These are phyloP conservation scores for Vicia sativa DNA, from an alignment of 306 rosid genomes.

Conservation along the genomic window DNA sequence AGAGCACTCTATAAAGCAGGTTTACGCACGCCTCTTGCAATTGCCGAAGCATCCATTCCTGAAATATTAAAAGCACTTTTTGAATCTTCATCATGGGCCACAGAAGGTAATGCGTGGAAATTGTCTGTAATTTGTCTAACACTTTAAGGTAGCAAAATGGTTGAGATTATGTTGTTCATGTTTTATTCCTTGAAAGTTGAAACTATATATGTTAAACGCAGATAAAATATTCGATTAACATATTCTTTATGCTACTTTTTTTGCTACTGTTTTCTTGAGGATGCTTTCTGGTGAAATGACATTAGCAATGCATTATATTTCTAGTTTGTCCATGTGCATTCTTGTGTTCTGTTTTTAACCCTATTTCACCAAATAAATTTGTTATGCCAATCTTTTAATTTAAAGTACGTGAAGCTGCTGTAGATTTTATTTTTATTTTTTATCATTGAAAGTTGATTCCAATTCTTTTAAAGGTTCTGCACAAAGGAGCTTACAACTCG, in stretches of 20 bases:
- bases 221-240: constrained; percentile 26
- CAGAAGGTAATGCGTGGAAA: constrained; percentile 63
- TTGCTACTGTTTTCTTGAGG: constrained; percentile 16
- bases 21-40: constrained; percentile 81
- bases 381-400: constrained; percentile 9
- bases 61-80: constrained; percentile 84
- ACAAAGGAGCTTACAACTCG: constrained; percentile 71
- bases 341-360: constrained; percentile 6
- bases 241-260: constrained; percentile 23
- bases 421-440: constrained; percentile 34
- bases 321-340: constrained; percentile 23
- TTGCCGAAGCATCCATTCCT: constrained; percentile 91
- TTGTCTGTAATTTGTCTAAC: constrained; percentile 17
- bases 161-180: constrained; percentile 25
- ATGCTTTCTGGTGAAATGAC: constrained; percentile 26
- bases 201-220: constrained; percentile 26
- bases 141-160: not conserved
- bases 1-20: constrained; percentile 97
- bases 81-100: constrained; percentile 86
- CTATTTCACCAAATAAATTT: constrained; percentile 25
- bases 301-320: constrained; percentile 28
- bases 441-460: constrained; percentile 38
- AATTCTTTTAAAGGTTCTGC: constrained; percentile 62
- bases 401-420: constrained; percentile 10
- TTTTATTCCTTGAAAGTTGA: constrained; percentile 27